Conservation (phyloP, 164 flowering plant genomes). For the Platanus orientalis region DNA sequence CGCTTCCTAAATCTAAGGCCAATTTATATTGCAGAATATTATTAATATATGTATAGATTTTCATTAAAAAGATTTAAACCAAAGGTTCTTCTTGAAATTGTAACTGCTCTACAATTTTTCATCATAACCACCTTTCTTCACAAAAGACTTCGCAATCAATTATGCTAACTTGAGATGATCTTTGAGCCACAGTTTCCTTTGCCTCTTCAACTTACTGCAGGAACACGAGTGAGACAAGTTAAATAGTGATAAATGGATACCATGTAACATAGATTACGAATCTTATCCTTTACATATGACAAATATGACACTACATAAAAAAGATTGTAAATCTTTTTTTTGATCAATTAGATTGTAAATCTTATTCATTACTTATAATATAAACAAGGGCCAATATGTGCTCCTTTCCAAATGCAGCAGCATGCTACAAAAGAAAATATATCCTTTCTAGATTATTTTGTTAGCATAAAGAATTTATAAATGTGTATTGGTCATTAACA, state of each 20-base stretch:
- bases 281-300: too few species aligned
- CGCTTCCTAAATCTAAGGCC: constrained; percentile 1
- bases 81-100: constrained; percentile 2
- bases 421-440: not conserved
- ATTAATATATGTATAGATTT: constrained; percentile 1
- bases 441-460: not conserved
- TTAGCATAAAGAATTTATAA: too few species aligned
- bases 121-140: not conserved
- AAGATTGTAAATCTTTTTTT: too few species aligned
- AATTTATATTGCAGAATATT: constrained; percentile 13
- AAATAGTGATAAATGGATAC: not conserved
- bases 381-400: not conserved
- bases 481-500: too few species aligned
- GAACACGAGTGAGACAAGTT: not conserved
- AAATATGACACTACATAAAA: too few species aligned
- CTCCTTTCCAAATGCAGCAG: not conserved
- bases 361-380: not conserved
- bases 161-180: not conserved
- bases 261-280: too few species aligned
- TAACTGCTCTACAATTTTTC: not conserved
- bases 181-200: not conserved
- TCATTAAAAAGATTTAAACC: constrained; percentile 3
- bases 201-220: constrained; percentile 5
- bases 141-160: not conserved
- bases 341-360: not conserved